Percentiles rank a stretch among this genome's conserved stretches.
These are phyloP conservation scores for Rhododendron henanense DNA, from an alignment of 148 eudicot genomes.

Conservation along the genomic window DNA sequence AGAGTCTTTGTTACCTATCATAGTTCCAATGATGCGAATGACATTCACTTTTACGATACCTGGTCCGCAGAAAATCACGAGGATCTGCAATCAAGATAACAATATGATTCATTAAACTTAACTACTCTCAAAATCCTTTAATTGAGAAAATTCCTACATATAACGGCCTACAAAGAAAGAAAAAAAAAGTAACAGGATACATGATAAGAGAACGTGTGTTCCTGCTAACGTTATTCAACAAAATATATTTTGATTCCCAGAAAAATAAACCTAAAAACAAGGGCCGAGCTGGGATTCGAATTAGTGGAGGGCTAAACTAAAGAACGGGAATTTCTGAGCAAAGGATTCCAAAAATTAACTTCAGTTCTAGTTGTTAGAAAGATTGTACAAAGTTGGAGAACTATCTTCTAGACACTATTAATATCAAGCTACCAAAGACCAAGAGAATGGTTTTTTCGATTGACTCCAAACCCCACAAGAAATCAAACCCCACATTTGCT, in stretches of 20 bases:
- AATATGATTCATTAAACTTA: background rate
- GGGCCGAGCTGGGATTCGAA: background rate
- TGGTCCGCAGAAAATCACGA: constrained; percentile 64
- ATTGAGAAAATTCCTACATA: background rate
- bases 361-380: background rate
- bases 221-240: background rate
- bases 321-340: background rate
- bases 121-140: background rate
- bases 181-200: background rate
- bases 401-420: background rate
- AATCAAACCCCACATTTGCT: background rate
- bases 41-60: constrained; percentile 51
- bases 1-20: constrained; percentile 58
- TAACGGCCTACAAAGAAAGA: background rate
- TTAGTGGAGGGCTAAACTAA: background rate
- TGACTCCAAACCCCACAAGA: background rate
- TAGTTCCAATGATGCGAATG: constrained; percentile 47
- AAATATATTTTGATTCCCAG: background rate
- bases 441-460: background rate
- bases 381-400: background rate
- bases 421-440: background rate
- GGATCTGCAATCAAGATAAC: constrained; percentile 42
- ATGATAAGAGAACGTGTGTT: background rate
- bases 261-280: background rate
- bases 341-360: background rate